Evolutionary conservation across 306 rosid genomes (phyloP).

Genomic region (Cucumis hystrix): DNA sequence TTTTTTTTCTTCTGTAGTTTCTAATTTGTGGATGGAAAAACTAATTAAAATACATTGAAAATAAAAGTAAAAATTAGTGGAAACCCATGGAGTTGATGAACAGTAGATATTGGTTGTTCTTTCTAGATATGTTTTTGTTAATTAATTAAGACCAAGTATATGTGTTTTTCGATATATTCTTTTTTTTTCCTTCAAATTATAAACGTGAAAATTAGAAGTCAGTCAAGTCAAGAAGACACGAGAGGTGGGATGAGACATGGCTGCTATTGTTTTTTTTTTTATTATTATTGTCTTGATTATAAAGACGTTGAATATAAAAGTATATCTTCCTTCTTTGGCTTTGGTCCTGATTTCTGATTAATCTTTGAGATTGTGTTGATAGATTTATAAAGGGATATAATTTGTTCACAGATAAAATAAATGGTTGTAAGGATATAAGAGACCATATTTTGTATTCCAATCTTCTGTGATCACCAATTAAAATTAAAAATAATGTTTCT

Average conservation of each 20-base stretch:
- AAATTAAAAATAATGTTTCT: no score
- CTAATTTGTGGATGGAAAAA: not conserved
- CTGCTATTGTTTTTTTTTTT: not conserved
- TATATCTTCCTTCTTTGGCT: not conserved
- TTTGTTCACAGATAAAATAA: no score
- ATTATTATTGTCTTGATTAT: not conserved
- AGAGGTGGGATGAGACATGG: not conserved
- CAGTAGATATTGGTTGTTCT: not conserved
- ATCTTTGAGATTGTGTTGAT: not conserved
- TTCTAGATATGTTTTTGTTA: no score
- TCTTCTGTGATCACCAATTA: no score
- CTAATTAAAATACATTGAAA: not conserved
- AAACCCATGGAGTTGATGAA: not conserved
- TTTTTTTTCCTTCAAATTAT: not conserved
- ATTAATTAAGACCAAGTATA: not conserved
- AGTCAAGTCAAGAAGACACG: not conserved
- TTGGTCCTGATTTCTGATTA: not conserved
- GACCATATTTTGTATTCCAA: no score
- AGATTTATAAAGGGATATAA: no score
- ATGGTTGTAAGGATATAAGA: no score
- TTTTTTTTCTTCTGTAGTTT: not conserved
- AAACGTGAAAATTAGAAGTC: not conserved
- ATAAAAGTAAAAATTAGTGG: not conserved
- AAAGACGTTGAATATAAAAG: not conserved
- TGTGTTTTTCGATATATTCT: not conserved